Percentiles rank a stretch among this genome's conserved stretches.
These are phyloP conservation scores for Mortierella polycephala DNA, from an alignment of 371 early-diverging fungal species.

Conservation along the genomic window DNA sequence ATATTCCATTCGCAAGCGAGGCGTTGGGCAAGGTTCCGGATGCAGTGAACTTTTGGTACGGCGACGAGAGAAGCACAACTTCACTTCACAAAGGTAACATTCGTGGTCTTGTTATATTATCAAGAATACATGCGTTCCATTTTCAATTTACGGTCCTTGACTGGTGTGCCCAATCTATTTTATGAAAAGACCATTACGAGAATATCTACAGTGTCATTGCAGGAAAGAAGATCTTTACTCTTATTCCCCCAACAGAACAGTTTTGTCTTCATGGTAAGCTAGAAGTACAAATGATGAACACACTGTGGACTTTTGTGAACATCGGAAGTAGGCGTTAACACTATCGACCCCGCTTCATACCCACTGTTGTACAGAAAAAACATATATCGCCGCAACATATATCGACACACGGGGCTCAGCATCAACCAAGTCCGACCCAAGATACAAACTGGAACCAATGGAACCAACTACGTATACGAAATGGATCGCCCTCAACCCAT, in stretches of 20 bases:
- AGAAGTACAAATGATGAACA: background rate
- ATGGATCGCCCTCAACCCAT: slow-evolving; percentile 76
- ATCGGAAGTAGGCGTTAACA: background rate
- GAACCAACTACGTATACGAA: slow-evolving; percentile 60
- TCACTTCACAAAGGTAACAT: slow-evolving; percentile 71
- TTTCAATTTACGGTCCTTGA: too few relatives aligned
- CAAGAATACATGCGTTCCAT: background rate
- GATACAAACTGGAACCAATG: slow-evolving; percentile 55
- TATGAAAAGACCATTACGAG: slow-evolving; percentile 80
- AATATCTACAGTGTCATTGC: slow-evolving; percentile 80
- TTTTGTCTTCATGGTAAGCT: slow-evolving; percentile 70
- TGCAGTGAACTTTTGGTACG: slow-evolving; percentile 87
- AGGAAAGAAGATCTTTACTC: slow-evolving; percentile 76
- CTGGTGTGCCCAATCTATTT: background rate
- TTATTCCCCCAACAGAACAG: slow-evolving; percentile 78
- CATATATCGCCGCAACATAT: slow-evolving; percentile 69
- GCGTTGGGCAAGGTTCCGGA: slow-evolving; percentile 73
- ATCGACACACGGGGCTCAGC: slow-evolving; percentile 42
- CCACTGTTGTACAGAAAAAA: slow-evolving; percentile 60
- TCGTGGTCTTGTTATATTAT: background rate
- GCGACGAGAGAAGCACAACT: slow-evolving; percentile 68
- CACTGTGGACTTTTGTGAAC: too few relatives aligned
- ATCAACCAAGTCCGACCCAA: background rate
- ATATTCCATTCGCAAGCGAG: slow-evolving; percentile 71
- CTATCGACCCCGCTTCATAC: background rate